Conservation (phyloP, 345 rosid genomes). For the Psidium guajava region DNA sequence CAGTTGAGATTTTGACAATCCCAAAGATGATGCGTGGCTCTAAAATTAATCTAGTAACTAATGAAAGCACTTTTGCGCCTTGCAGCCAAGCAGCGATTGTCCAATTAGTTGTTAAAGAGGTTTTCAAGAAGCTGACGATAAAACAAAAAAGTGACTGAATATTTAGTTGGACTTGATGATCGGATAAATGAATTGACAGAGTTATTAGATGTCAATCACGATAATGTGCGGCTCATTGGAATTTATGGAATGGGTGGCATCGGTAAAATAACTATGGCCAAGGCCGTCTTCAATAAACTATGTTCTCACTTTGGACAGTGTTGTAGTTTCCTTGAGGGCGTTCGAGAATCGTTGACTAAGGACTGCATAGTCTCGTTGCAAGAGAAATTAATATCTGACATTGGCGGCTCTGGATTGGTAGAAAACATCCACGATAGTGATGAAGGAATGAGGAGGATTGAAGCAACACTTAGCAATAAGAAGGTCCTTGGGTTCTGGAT, state of each 20-base stretch:
- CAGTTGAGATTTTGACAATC: background rate
- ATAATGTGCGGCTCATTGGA: background rate
- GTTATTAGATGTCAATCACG: background rate
- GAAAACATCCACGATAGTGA: background rate
- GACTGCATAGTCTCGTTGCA: background rate
- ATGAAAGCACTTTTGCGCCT: background rate
- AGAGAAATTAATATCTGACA: background rate
- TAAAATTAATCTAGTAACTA: background rate
- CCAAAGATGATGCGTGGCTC: background rate
- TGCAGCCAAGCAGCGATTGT: background rate
- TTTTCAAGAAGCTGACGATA: background rate
- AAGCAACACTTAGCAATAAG: too few relatives aligned
- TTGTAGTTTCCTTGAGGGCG: background rate
- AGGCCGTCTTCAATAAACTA: background rate
- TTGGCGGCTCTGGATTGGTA: background rate
- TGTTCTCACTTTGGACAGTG: background rate
- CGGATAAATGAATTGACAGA: background rate
- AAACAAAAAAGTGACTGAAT: background rate
- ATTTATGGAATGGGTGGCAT: background rate
- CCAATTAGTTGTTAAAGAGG: accelerated
- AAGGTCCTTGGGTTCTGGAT: too few relatives aligned
- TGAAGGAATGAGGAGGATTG: background rate
- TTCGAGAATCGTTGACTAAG: background rate
- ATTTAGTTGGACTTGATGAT: background rate
- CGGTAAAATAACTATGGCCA: background rate